Conservation (phyloP, 495 filamentous ascomycete species). For the Sphaerosporella brunnea region DNA sequence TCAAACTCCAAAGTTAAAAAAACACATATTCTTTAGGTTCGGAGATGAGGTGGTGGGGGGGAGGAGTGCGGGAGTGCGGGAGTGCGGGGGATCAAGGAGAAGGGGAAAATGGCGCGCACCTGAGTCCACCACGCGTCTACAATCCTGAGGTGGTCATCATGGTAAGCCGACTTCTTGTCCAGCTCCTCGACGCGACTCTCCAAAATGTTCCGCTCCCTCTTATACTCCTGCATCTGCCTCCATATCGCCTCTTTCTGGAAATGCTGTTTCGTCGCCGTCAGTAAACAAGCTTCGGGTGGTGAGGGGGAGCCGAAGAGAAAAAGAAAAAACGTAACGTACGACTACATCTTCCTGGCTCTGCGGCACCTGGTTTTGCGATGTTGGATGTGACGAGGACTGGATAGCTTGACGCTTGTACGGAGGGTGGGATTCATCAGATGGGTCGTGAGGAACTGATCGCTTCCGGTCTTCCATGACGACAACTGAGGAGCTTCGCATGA, state of each 20-base stretch:
- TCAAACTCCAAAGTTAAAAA: slow-evolving; percentile 21
- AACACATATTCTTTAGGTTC: too few relatives aligned
- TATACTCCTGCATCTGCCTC: slow-evolving; percentile 94
- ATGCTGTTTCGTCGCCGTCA: too few relatives aligned
- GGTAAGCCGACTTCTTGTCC: slow-evolving; percentile 52
- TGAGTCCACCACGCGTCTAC: slow-evolving; percentile 86
- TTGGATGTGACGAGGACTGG: slow-evolving; percentile 21
- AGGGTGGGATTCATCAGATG: slow-evolving; percentile 24
- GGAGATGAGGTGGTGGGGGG: too few relatives aligned
- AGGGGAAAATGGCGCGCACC: too few relatives aligned
- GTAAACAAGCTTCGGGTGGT: too few relatives aligned
- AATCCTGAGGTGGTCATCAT: slow-evolving; percentile 80
- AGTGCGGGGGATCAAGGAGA: background rate
- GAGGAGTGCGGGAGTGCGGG: too few relatives aligned
- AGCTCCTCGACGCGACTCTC: slow-evolving; percentile 60
- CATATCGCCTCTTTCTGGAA: slow-evolving; percentile 96
- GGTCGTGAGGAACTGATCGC: slow-evolving; percentile 26
- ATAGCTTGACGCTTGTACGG: slow-evolving; percentile 26
- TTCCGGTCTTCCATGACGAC: slow-evolving; percentile 28
- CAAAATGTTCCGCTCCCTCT: slow-evolving; percentile 62
- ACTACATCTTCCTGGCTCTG: slow-evolving; percentile 28
- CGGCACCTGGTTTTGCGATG: slow-evolving; percentile 21
- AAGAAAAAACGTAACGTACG: too few relatives aligned
- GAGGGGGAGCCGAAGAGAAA: too few relatives aligned
- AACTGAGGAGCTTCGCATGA: slow-evolving; percentile 23